These are phyloP conservation scores for Haberlea rhodopensis DNA, from an alignment of 257 asterid genomes.

Conservation along the genomic window DNA sequence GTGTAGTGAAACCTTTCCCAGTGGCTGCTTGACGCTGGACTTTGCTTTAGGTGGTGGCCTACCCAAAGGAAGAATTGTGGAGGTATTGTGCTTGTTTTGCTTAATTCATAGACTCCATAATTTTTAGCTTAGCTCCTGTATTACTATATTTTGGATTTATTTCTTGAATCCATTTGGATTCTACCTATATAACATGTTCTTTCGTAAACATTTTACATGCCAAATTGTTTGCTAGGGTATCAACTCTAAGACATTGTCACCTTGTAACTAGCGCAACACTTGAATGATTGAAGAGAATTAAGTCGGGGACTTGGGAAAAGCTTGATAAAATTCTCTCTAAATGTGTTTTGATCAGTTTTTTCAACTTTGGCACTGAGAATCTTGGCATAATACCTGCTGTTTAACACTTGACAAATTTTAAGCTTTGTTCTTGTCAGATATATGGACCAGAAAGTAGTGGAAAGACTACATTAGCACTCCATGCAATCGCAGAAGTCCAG, in stretches of 20 bases:
- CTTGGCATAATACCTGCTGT: background rate
- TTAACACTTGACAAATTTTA: conserved; percentile 24
- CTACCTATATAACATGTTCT: background rate
- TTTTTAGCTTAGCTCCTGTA: background rate
- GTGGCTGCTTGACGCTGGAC: conserved; percentile 92
- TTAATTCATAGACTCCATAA: conserved; percentile 2
- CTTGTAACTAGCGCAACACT: background rate
- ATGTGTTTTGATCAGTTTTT: background rate
- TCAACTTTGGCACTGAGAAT: background rate
- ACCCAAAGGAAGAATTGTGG: conserved; percentile 96
- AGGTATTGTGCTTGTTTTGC: conserved; percentile 43
- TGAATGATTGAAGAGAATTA: background rate
- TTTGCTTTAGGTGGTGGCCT: conserved; percentile 97
- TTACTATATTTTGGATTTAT: background rate
- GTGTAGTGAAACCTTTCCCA: conserved; percentile 92
- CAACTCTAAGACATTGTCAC: background rate
- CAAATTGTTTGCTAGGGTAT: background rate
- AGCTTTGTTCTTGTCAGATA: conserved; percentile 43
- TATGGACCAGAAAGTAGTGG: conserved; percentile 99
- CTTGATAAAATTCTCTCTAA: background rate
- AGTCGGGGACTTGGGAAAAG: background rate
- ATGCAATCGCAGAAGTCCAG: conserved; percentile 99
- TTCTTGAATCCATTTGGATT: conserved; percentile 5
- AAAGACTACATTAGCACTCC: conserved; percentile 95
- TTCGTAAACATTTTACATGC: background rate